A percentile compares a stretch with the other conserved stretches of the same genome.
Evolutionary conservation across 148 eudicot genomes (phyloP).

Genomic region (Beta vulgaris): DNA sequence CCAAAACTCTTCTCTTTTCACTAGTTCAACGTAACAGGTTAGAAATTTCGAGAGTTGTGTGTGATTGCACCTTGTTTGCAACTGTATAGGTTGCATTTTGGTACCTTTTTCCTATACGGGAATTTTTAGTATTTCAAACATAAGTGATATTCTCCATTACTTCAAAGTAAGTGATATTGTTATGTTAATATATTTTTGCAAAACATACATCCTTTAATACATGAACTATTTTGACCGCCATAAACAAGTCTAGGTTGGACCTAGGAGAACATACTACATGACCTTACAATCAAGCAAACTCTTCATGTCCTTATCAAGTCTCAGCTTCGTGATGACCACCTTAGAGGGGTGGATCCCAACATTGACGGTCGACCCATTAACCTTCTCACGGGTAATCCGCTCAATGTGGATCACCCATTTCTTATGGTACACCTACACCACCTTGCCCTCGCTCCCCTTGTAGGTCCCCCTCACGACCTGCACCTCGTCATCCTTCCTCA

Average conservation of each 20-base stretch:
- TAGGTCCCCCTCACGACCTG: conserved; percentile 66
- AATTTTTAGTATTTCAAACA: too few species aligned
- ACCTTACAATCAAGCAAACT: conserved; percentile 57
- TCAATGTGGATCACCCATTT: conserved; percentile 83
- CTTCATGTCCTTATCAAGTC: conserved; percentile 64
- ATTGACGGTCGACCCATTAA: conserved; percentile 66
- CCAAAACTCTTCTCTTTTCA: conserved; percentile 3
- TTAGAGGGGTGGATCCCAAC: conserved; percentile 69
- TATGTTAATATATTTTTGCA: too few species aligned
- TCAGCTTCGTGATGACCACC: conserved; percentile 60
- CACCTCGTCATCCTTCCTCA: conserved; percentile 76
- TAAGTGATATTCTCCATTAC: too few species aligned
- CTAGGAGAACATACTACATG: too few species aligned
- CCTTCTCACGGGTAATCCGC: conserved; percentile 74
- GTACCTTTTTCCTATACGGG: neutral
- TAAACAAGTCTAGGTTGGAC: too few species aligned
- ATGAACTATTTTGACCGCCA: too few species aligned
- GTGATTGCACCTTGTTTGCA: neutral
- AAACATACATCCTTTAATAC: too few species aligned
- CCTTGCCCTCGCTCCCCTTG: conserved; percentile 77
- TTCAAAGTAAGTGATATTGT: too few species aligned
- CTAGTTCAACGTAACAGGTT: neutral
- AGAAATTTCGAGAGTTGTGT: neutral
- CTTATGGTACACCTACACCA: conserved; percentile 64
- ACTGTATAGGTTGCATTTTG: neutral